These are phyloP conservation scores for Phytophthora pseudosyringae DNA, from an alignment of 352 stramenopile species.

Conservation along the genomic window DNA sequence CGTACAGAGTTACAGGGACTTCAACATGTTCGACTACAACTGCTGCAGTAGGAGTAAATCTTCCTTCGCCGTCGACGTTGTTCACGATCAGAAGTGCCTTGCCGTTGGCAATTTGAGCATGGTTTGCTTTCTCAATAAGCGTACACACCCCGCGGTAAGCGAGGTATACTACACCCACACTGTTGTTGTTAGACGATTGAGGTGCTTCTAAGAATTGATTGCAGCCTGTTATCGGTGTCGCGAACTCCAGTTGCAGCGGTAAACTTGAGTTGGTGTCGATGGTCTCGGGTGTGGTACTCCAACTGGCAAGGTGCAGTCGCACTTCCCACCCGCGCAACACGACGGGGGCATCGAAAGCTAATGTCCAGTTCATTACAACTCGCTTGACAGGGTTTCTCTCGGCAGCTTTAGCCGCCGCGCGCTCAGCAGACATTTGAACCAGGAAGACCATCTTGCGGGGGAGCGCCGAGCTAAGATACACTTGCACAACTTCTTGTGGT, in stretches of 20 bases:
- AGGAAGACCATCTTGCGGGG: constrained; percentile 66
- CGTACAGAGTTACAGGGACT: constrained; percentile 69
- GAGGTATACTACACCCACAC: constrained; percentile 38
- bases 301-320: constrained; percentile 62
- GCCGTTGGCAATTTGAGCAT: constrained; percentile 38
- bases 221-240: constrained; percentile 53
- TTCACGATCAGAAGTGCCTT: constrained; percentile 64
- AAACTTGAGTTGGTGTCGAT: constrained; percentile 19
- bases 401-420: constrained; percentile 21
- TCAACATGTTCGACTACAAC: constrained; percentile 36
- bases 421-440: constrained; percentile 37
- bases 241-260: constrained; percentile 37
- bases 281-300: constrained; percentile 49
- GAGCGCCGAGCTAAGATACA: constrained; percentile 48
- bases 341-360: constrained; percentile 49
- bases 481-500: constrained; percentile 56
- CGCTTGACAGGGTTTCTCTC: constrained; percentile 26
- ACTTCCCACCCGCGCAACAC: constrained; percentile 60
- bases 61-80: constrained; percentile 62
- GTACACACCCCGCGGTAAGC: constrained; percentile 65
- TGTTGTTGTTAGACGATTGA: constrained; percentile 7
- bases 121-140: constrained; percentile 72
- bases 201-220: constrained; percentile 19
- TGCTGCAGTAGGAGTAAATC: constrained; percentile 51
- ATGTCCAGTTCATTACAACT: constrained; percentile 55